Percentiles rank a stretch among this genome's conserved stretches.
These are phyloP conservation scores for Rhizophora apiculata DNA, from an alignment of 345 rosid genomes.

Conservation along the genomic window DNA sequence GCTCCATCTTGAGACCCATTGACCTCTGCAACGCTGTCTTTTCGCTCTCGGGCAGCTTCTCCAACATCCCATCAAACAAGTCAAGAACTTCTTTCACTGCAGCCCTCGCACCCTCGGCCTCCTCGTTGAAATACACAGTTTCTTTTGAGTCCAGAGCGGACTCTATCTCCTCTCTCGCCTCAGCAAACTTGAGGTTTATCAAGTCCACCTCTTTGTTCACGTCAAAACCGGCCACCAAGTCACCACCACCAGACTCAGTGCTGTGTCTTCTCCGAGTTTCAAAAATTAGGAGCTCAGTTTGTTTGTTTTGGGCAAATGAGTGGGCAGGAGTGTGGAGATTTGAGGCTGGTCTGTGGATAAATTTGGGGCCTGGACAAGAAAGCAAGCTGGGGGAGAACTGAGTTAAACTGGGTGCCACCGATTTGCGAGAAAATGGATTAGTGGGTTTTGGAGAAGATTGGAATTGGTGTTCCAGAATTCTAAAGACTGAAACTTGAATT, in stretches of 20 bases:
- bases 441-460: conserved; percentile 26
- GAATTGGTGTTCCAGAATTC: conserved; percentile 20
- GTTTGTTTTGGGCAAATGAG: conserved; percentile 10
- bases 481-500: conserved; percentile 36
- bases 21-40: conserved; percentile 68
- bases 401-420: conserved; percentile 15
- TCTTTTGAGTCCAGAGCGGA: conserved; percentile 96
- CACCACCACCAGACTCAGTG: conserved; percentile 31
- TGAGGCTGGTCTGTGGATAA: conserved; percentile 10
- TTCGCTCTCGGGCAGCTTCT: conserved; percentile 55
- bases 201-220: conserved; percentile 67
- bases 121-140: conserved; percentile 88
- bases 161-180: conserved; percentile 99
- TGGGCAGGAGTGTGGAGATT: conserved; percentile 3
- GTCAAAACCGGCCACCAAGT: conserved; percentile 34
- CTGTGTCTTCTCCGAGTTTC: conserved; percentile 29
- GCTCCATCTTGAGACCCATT: conserved; percentile 97
- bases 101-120: conserved; percentile 81
- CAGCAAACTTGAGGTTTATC: conserved; percentile 89
- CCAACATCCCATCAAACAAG: conserved; percentile 56
- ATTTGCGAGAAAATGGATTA: conserved; percentile 11
- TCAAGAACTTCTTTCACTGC: conserved; percentile 69
- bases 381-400: conserved; percentile 11
- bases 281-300: neutral
- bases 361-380: conserved; percentile 13